Conservation (phyloP, 345 rosid genomes). For the Garcia nutans region DNA sequence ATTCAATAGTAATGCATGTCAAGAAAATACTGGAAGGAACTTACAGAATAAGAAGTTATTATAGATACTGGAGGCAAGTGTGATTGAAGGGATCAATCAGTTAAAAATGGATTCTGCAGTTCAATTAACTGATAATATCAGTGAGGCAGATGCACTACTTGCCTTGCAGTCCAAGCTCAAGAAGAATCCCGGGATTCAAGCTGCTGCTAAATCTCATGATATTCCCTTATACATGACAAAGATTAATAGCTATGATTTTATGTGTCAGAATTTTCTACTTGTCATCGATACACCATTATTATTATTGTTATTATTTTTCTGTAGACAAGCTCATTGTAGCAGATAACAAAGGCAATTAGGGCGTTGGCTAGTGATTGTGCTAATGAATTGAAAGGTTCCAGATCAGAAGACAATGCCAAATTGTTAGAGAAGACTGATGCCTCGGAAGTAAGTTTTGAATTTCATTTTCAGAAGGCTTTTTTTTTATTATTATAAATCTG, state of each 20-base stretch:
- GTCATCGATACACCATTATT: conserved; percentile 1
- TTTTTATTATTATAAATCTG: neutral
- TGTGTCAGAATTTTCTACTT: neutral
- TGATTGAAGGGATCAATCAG: conserved; percentile 64
- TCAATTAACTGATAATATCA: conserved; percentile 60
- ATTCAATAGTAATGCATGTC: conserved; percentile 9
- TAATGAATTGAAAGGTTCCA: conserved; percentile 47
- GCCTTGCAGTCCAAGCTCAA: conserved; percentile 78
- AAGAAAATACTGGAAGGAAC: conserved; percentile 20
- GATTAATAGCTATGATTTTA: conserved; percentile 35
- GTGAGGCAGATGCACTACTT: conserved; percentile 80
- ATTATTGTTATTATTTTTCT: conserved; percentile 13
- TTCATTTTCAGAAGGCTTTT: neutral
- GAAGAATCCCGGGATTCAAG: conserved; percentile 75
- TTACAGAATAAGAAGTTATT: conserved; percentile 44
- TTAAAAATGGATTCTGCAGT: conserved; percentile 54
- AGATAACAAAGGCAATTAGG: conserved; percentile 62
- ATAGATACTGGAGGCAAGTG: conserved; percentile 66
- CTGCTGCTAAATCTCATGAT: conserved; percentile 61
- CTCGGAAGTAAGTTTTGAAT: conserved; percentile 52
- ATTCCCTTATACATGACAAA: conserved; percentile 74
- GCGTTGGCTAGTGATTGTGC: conserved; percentile 51
- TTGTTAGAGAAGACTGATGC: conserved; percentile 71
- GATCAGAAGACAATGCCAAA: conserved; percentile 46
- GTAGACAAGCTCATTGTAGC: conserved; percentile 79